A percentile compares a stretch with the other conserved stretches of the same genome.
Evolutionary conservation across 768 basidiomycete genomes (phyloP).

Genomic region (Imleria badia): DNA sequence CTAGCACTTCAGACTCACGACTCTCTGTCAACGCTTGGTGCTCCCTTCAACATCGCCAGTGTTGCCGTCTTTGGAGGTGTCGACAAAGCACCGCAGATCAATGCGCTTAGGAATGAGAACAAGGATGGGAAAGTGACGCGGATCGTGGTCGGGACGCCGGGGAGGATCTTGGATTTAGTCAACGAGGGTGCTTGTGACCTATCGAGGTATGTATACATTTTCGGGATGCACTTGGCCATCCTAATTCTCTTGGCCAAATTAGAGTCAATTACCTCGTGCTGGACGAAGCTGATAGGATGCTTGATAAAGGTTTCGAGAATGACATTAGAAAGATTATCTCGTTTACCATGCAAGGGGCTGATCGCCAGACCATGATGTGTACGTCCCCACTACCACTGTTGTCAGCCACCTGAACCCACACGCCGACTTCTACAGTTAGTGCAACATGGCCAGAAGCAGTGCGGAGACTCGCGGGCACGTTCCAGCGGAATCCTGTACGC

Average conservation of each 20-base stretch:
- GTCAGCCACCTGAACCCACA: background rate
- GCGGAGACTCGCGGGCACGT: conserved; percentile 82
- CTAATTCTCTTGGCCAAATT: background rate
- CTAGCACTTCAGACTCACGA: conserved; percentile 95
- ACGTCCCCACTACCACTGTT: conserved; percentile 30
- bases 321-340: conserved; percentile 92
- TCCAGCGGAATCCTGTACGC: conserved; percentile 80
- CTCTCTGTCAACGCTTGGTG: conserved; percentile 70
- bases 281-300: conserved; percentile 98
- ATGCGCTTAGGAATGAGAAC: conserved; percentile 56
- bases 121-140: conserved; percentile 55
- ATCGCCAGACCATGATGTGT: conserved; percentile 95
- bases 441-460: conserved; percentile 99
- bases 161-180: conserved; percentile 88
- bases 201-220: conserved; percentile 51
- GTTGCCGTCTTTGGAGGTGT: conserved; percentile 97
- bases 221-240: background rate
- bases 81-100: conserved; percentile 79
- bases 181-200: conserved; percentile 84
- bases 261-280: conserved; percentile 91
- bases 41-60: conserved; percentile 70
- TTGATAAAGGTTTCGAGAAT: conserved; percentile 98
- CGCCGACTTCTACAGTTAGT: conserved; percentile 61
- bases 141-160: conserved; percentile 95
- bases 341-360: conserved; percentile 59